Evolutionary conservation across 2,329 filamentous ascomycete genomes (phyloP), one percentile per base, ranked within the genome.

Genomic region (Blastomyces silverae): DNA sequence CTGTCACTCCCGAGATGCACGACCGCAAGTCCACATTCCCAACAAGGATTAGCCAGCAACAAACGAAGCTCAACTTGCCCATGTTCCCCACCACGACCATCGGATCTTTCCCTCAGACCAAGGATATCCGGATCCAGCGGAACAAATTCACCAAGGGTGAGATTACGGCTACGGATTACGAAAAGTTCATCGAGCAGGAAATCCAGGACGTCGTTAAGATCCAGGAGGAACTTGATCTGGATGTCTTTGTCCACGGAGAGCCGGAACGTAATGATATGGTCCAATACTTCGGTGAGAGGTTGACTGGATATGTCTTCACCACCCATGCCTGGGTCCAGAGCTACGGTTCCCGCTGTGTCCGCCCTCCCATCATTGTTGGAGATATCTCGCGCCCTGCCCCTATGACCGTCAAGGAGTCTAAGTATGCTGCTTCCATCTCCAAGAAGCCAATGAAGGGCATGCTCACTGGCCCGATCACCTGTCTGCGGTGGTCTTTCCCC

Each of bases 391-490:
- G 94, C 73, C 94, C 94, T 70, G 89, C 88, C 72, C 90, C 94
- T 72, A 99, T 99, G 94, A 97, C 94, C 67, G 94, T 99, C 82
- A 99, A 99, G 89, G 94, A 99, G 87, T 96, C 91, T 81, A 96
- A 97, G 85, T 99, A 96, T 82, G 94, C 94, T 71, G 93, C 92
- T 69, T 92, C 89, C 65, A 87, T 97, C 80, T 93, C 92, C 79
- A 93, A 90, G 84, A 97, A 97, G 87, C 92, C 94, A 81, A 97
- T 99, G 94, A 99, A 99, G 91, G 94, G 94, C 80, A 99, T 99
- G 94, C 88, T 99, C 78, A 99, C 94, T 80, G 94, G 94, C 67
- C 94, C 94, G 73, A 95, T 99, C 83, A 99, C 94, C 76, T 99
- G 94, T 83, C 84, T 99, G 74, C 89, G 94, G 80, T 99, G 94